Evolutionary conservation across 176 grass and related monocot species (phyloP).

Genomic region (Oryza glumipatula): DNA sequence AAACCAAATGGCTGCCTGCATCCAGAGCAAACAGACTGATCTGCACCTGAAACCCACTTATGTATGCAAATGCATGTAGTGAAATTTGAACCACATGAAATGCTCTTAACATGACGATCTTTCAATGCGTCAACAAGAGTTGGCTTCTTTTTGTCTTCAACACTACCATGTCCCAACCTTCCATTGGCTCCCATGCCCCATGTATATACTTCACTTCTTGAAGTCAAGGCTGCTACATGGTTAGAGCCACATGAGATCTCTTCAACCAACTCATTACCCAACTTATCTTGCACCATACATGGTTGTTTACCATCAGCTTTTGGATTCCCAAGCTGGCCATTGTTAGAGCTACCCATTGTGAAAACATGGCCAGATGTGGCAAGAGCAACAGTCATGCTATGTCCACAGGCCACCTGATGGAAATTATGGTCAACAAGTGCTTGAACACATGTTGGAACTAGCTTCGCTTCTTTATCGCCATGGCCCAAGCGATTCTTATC

Average conservation of each 20-base stretch:
- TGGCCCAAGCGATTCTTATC: conserved; percentile 85
- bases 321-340: conserved; percentile 86
- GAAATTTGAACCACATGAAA: conserved; percentile 97
- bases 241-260: conserved; percentile 72
- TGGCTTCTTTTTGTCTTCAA: conserved; percentile 72
- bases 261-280: conserved; percentile 67
- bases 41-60: conserved; percentile 91
- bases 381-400: conserved; percentile 81
- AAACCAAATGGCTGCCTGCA: conserved; percentile 97
- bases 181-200: conserved; percentile 97
- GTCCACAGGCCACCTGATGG: conserved; percentile 83
- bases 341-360: conserved; percentile 77
- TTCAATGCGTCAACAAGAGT: conserved; percentile 80
- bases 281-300: conserved; percentile 69
- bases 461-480: conserved; percentile 72
- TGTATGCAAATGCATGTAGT: conserved; percentile 99
- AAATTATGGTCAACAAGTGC: conserved; percentile 84
- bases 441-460: conserved; percentile 73
- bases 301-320: conserved; percentile 76
- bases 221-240: conserved; percentile 77
- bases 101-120: conserved; percentile 91
- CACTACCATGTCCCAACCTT: conserved; percentile 81
- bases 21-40: conserved; percentile 88
- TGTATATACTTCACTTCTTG: conserved; percentile 89
- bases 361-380: conserved; percentile 88